Evolutionary conservation across 192 early-diverging fungal genomes (phyloP), one percentile per base, ranked within the genome.

Genomic region (Coemansia sp.): DNA sequence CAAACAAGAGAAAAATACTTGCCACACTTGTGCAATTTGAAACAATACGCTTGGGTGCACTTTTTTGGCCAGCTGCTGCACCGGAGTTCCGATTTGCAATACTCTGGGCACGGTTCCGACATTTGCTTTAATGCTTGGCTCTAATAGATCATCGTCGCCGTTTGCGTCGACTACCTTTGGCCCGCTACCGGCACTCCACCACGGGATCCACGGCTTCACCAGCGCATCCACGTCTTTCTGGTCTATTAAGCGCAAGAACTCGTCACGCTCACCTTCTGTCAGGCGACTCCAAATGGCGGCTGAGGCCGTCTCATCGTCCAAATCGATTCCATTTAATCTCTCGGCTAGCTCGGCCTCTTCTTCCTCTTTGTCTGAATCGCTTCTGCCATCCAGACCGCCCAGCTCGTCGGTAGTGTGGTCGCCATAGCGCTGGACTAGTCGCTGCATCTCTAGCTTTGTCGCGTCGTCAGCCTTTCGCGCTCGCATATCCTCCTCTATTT

Each of bases 1-100:
- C 12, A 27, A 4, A 29, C 19, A 22, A 54, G 27, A 41, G 15
- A 14, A 7, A 24, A 17, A 39, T 34, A 34, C 66, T 56, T 68
- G 55, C 67, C 60, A 44, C 9, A 68, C 24, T 52, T 79, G 76
- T 1, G 48, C 48, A 10, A 79, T 67, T 60, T 79, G 76, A 26
- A 71, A 63, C 17, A 79, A 36, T 9, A 79, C 76, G 18, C 76
- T 79, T 10, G 76, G 76, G 32, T 79, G 76, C 15, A 79, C 76
- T 22, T 62, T 74, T 10, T 59, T 38, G 1, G 72, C 32, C 4
- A 74, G 52, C 27, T 41, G 37, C 15, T 68, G 56, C 17, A 79
- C 66, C 1, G 76, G 66, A 11, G 63, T 60, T n/a, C 63, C 70
- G 22, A 68, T 65, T 10, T 62, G 33, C n/a, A 60, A 39, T 10